Percentiles rank a stretch among this genome's conserved stretches.
Evolutionary conservation across 208 protist species (phyloP).

Genomic region (Borovskyia barvae): DNA sequence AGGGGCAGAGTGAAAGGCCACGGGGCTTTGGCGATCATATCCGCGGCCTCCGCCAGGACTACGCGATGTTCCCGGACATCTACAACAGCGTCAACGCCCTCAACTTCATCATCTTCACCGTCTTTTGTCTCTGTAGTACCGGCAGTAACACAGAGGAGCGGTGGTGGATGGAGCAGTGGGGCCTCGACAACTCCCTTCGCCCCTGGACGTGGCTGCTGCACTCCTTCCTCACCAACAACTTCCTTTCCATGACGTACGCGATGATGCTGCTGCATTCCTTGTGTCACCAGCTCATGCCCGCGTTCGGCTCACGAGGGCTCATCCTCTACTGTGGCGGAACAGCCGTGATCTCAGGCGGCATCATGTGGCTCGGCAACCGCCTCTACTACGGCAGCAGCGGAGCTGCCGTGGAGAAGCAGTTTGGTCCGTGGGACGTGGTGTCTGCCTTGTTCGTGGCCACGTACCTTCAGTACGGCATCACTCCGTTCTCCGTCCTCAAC

Average conservation of each 20-base stretch:
- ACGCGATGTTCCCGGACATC: constrained; percentile 79
- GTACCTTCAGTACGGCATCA: constrained; percentile 72
- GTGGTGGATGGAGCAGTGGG: constrained; percentile 84
- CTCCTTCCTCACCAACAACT: constrained; percentile 88
- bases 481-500: constrained; percentile 67
- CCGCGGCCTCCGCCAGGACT: constrained; percentile 66
- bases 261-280: constrained; percentile 91
- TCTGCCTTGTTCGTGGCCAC: constrained; percentile 79
- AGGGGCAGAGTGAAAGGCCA: constrained; percentile 17
- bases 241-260: constrained; percentile 84
- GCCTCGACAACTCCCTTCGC: constrained; percentile 64
- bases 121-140: constrained; percentile 89
- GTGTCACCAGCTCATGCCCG: constrained; percentile 73
- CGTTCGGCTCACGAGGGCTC: constrained; percentile 61
- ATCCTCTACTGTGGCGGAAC: constrained; percentile 57
- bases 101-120: constrained; percentile 87
- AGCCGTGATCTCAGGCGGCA: constrained; percentile 70
- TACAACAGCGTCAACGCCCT: constrained; percentile 90
- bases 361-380: constrained; percentile 69
- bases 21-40: constrained; percentile 59
- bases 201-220: constrained; percentile 82
- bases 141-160: constrained; percentile 77
- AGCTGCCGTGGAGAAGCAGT: constrained; percentile 77
- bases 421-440: constrained; percentile 90
- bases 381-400: constrained; percentile 42